Evolutionary conservation across 1,284 basidiomycete species (phyloP), one percentile per base, ranked within the genome.

Genomic region (Apiotrichum laibachii): DNA sequence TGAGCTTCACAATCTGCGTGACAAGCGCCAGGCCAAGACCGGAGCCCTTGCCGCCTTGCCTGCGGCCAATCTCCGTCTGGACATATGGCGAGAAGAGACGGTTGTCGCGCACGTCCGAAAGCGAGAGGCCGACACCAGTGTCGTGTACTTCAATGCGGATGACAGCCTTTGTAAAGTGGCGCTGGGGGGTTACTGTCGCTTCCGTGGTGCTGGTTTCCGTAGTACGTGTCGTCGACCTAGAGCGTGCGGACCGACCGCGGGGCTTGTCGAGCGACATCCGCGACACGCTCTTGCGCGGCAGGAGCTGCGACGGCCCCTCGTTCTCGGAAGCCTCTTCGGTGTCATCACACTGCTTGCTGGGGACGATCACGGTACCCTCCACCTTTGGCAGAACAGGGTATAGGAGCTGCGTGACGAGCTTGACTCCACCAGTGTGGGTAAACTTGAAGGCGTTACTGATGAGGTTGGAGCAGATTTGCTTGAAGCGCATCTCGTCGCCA

Each of bases 31-130:
- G 75, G 15, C 91, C 91, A 19, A 92, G 80, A 5, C 90, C 90
- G 0, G 89, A 91, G 5, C 90, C 90, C 78, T 92, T 92, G 10
- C 89, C 90, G 60, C 88, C 83, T 79, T 93, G 91, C 67, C 86
- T 83, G 59, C 88, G 82, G 8, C 90, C 90, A 44, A 80, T 78
- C 56, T 80, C 80, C 9, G 79, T 81, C 59, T 80, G 75, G 31
- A 76, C 72, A 60, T 76, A 77, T 0, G 76, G 73, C 42, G 76
- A 76, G 67, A 77, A 77, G 21, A 77, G 63, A 1, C 71, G 68
- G 44, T 75, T 72, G 55, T 88, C 84, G 0, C 83, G 80, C 76
- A 93, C 85, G 74, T 93, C 91, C 65, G 81, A 80, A 48, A 81
- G 71, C 44, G 82, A 82, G 64, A 92, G 88, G 2, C 89, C 91